Conservation (phyloP, 2,329 filamentous ascomycete species). For the Hymenoscyphus occultus region DNA sequence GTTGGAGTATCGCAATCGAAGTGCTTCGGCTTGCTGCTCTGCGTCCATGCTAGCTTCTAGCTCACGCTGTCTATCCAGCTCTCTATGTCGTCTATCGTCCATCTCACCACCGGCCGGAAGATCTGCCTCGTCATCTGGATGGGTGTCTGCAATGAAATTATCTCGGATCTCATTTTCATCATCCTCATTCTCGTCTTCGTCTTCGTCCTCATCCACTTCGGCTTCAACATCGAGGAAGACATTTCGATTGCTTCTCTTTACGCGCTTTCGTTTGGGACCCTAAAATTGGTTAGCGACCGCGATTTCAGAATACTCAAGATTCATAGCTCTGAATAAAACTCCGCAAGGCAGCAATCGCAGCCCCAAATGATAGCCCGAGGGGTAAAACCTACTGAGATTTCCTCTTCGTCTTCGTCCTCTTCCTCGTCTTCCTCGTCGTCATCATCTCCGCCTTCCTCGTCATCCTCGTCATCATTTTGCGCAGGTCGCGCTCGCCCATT, state of each 20-base stretch:
- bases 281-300: constrained; percentile 37
- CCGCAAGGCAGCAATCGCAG: not conserved
- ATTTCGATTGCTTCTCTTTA: constrained; percentile 66
- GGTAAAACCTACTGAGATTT: constrained; percentile 44
- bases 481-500: constrained; percentile 13
- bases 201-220: constrained; percentile 92
- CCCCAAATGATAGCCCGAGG: not conserved
- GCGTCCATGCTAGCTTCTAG: constrained; percentile 85
- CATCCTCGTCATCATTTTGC: constrained; percentile 42
- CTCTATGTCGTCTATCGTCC: constrained; percentile 89
- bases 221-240: constrained; percentile 97
- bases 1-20: constrained; percentile 85
- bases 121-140: constrained; percentile 85
- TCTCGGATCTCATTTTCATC: constrained; percentile 78
- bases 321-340: not conserved
- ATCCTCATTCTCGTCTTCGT: constrained; percentile 83
- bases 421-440: constrained; percentile 50
- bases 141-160: constrained; percentile 82
- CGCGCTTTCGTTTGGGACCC: constrained; percentile 75
- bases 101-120: constrained; percentile 69
- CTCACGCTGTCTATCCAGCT: constrained; percentile 89
- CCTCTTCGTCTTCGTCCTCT: constrained; percentile 64
- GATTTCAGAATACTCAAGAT: not conserved
- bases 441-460: constrained; percentile 43
- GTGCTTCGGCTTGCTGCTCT: constrained; percentile 84